Evolutionary conservation across 2,329 filamentous ascomycete genomes (phyloP), one percentile per base, ranked within the genome.

Genomic region (Alternaria sp.): DNA sequence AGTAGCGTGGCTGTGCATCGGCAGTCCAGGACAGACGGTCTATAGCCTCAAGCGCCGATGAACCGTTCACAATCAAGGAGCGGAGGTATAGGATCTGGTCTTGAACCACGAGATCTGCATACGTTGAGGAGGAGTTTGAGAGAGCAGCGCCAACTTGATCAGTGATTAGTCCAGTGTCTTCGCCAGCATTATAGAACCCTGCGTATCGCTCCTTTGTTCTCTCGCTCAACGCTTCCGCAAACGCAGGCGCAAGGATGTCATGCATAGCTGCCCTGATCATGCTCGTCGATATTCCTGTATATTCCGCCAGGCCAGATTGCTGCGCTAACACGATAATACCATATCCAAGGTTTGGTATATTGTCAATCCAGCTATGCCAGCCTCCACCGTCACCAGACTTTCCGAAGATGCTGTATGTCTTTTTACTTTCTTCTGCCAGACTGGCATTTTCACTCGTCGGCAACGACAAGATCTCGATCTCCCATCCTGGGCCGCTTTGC

Each of bases 311-410:
- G 11, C 64, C 63, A 14, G 70, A 61, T 2, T 61, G 49, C 30
- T 74, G 70, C 8, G 62, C 56, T 1, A 76, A 47, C 7, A 75
- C 55, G 8, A 74, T 64, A 22, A 74, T 54, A 1, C 74, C 74
- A 42, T 75, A 76, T 6, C 74, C 74, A 1, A 75, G 60, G 46
- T 70, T 71, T 12, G 74, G 72, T 22, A 75, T 65, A 2, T 66
- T 60, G 30, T 76, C 74, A 8, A 76, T 69, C 71, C 72, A 75
- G 2, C 66, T 64, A 51, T 70, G 70, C 68, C 66, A 76, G n/a
- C 73, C 73, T 24, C 73, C 73, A 12, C 69, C 74, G 41, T 74
- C 68, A 2, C 74, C 74, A n/a, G 72, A 68, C 43, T 76, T 76
- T 11, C 74, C 74, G 56, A 72, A 76, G 39, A 69, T 54, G 18